Evolutionary conservation across 345 rosid species (phyloP), one percentile per base, ranked within the genome.

Genomic region (Rubroshorea leprosula): DNA sequence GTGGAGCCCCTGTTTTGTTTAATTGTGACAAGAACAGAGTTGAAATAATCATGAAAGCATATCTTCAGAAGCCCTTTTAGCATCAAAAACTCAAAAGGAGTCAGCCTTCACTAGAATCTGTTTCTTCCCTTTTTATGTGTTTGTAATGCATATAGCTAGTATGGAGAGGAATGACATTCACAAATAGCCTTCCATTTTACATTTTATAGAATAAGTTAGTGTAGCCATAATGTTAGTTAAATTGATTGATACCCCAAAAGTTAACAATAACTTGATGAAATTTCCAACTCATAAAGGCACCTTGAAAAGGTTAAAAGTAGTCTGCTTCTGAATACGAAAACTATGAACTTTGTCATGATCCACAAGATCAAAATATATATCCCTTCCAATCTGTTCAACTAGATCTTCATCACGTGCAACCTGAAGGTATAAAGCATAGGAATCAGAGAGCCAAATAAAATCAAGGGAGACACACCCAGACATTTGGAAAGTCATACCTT

Each of bases 331-430:
- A 58, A 90, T 72, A 22, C 95, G 93, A 56, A 90, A 90, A 68
- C 84, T 90, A 29, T 71, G 78, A 51, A 90, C 93, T 80, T 87
- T 90, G 58, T 87, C 97, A 72, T 90, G 95, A 74, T 90, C 93
- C 66, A 90, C 95, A 62, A 90, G 95, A 66, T 90, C 97, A 70
- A 90, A 87, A 66, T 79, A 90, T 58, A 84, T 84, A 69, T 81
- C 88, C 74, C 71, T 84, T 60, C 97, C 97, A 75, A 87, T 83
- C 75, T 90, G 97, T 64, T 83, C 83, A 24, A 58, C 67, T 41
- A 90, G 69, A 73, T 90, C 97, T 73, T 81, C 85, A 67, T 85
- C 86, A 44, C 90, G 80, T 48, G 95, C 70, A 50, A 74, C 77
- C 82, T 78, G 50, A 64, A 24, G 23, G 49, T 43, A 50, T 50